Conservation (phyloP, 116 monocot species). For the Cymodocea nodosa region DNA sequence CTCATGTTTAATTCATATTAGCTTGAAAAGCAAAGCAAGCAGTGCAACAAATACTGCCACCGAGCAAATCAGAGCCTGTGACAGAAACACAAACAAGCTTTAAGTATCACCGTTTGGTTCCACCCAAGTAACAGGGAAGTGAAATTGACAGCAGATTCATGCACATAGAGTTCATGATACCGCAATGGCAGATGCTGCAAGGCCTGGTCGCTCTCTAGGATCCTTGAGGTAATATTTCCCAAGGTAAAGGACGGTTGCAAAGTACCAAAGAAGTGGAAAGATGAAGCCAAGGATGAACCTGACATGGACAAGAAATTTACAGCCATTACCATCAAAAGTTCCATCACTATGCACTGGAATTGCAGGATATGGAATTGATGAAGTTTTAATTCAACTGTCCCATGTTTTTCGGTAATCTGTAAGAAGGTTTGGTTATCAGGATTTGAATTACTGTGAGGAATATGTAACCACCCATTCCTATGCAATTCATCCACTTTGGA, state of each 20-base stretch:
- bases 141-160: no score
- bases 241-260: constrained; percentile 45
- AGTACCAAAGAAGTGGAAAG: constrained; percentile 66
- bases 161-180: constrained; percentile 7
- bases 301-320: constrained; percentile 1
- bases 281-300: constrained; percentile 59
- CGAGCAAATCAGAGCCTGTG: constrained; percentile 7
- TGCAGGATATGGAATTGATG: no score
- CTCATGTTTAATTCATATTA: background rate
- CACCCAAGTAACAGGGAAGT: no score
- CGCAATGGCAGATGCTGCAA: constrained; percentile 56
- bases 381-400: no score
- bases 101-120: background rate
- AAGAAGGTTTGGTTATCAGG: no score
- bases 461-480: no score
- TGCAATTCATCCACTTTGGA: no score
- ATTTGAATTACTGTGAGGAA: no score
- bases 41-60: constrained; percentile 3
- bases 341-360: no score
- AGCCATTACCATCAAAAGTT: background rate
- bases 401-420: no score
- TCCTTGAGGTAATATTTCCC: constrained; percentile 49
- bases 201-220: constrained; percentile 62
- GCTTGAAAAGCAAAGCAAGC: background rate
- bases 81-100: background rate